Evolutionary conservation across 495 filamentous ascomycete species (phyloP), one percentile per base, ranked within the genome.

Genomic region (Diplogelasinospora grovesii): DNA sequence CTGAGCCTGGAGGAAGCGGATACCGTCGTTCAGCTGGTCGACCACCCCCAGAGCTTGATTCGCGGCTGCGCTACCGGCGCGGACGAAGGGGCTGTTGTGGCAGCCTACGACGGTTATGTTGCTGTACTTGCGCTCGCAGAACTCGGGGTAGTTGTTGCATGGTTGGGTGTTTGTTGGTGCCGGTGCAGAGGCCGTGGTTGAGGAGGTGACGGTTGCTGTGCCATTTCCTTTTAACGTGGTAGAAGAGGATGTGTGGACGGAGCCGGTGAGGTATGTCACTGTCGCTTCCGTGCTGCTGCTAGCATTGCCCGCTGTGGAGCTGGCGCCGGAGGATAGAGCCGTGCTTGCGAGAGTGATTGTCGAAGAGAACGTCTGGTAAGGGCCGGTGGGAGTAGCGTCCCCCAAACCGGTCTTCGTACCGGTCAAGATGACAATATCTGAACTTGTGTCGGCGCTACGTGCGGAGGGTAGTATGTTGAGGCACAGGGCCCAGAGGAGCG

Each of bases 1-100:
- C 64, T 97, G 86, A 19, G 79, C 88, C 69, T 95, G 87, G 11
- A 97, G 76, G 75, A 94, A 90, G 36, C 90, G 82, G 46, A 95
- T 69, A 11, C 90, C 90, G 48, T 93, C 87, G 54, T 94, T 75
- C 22, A 97, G 66, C 64, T 97, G 90, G 33, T 73, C 58, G 4
- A 69, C 69, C 30, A 95, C 86, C 33, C 65, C 59, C 24, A 83
- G 64, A 4, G 68, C 63, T 59, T 97, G 90, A 57, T 95, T 97
- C 39, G 83, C 73, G 1, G 82, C 86, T 2, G 78, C 74, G 58
- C 85, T 83, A 54, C 83, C 77, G 52, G 69, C 52, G 30, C 70
- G 66, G 16, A 79, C 75, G 56, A 97, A 97, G 14, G 88, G 85
- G 22, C 82, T 89, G 66, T 95, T 95, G 65, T 97, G 72, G 10